A percentile compares a stretch with the other conserved stretches of the same genome.
phyloP scores from a whole-genome alignment of 495 filamentous ascomycete genomes.

The Penicillium salamii region DNA sequence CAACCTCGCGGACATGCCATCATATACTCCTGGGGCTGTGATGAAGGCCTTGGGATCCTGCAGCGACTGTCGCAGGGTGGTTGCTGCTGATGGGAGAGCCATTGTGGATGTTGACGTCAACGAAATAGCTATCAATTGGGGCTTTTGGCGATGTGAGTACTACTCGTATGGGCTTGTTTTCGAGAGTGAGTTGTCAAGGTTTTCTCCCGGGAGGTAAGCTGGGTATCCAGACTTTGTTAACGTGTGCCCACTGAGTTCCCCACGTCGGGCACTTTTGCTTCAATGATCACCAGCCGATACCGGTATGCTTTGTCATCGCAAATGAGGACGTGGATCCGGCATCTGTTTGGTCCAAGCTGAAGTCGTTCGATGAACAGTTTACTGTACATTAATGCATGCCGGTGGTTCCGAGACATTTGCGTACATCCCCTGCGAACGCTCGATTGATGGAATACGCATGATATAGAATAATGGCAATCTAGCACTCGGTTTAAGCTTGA shows the following conservation, averaged over 20 bases:
- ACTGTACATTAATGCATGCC: background rate
- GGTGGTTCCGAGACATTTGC: background rate
- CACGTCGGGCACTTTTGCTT: background rate
- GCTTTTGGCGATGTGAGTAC: background rate
- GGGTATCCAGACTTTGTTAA: background rate
- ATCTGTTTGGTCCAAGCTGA: background rate
- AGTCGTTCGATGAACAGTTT: background rate
- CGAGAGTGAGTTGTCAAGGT: background rate
- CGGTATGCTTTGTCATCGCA: background rate
- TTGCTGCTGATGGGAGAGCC: slow-evolving; percentile 30
- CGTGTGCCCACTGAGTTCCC: background rate
- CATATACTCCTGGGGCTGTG: slow-evolving; percentile 64
- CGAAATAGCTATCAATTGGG: background rate
- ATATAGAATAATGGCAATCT: too few species aligned
- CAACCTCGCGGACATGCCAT: slow-evolving; percentile 64
- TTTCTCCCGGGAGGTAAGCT: background rate
- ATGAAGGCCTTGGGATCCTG: slow-evolving; percentile 37
- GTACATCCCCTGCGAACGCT: too few species aligned
- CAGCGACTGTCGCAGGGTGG: slow-evolving; percentile 28
- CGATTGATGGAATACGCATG: too few species aligned
- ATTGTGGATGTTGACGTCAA: slow-evolving; percentile 17
- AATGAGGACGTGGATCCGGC: background rate
- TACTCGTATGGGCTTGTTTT: background rate
- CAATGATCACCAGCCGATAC: background rate
- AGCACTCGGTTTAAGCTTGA: too few species aligned